Evolutionary conservation across 495 filamentous ascomycete species (phyloP), one percentile per base, ranked within the genome.

Genomic region (Schizothecium vesticola): DNA sequence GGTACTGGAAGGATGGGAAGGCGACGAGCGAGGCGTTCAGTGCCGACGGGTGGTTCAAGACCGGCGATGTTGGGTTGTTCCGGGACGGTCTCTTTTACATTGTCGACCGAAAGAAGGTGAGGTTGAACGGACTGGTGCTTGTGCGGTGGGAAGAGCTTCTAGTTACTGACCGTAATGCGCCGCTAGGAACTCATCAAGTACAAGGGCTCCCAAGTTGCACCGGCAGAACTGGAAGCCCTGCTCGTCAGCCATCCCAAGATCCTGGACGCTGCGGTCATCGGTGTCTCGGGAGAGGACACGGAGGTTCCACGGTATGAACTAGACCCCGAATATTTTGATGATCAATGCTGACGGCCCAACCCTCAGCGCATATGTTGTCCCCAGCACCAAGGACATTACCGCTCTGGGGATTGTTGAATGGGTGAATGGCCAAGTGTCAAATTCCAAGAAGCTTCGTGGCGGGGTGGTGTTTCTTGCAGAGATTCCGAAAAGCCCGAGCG

Each of bases 401-500:
- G 72, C 66, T 0, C 22, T 70, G 59, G 71, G 78, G 9, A 74
- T 84, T 7, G 36, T 70, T 2, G 66, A 69, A 11, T 80, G 77
- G 73, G 74, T 80, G 3, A 73, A 67, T 8, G 74, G 71, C 56
- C 85, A 86, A 71, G 87, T 94, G 0, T 84, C 89, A 3, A 79
- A 82, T 12, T 88, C 94, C 70, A 96, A 97, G 83, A 80, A 82
- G 58, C 76, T 96, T 67, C 82, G 90, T 21, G 93, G 93, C 25
- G 93, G 93, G 0, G 85, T 96, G 0, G 83, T 83, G 23, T 96
- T 94, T 72, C 80, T 94, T 8, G 85, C 92, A 64, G 83, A 82
- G 60, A 88, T 96, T 22, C 93, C 92, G n/a, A 94, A 93, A 83
- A 94, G 88, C 72, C 84, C 84, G 0, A 86, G 86, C 68, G 93